Conservation (phyloP, 306 rosid genomes). For the Purshia tridentata region DNA sequence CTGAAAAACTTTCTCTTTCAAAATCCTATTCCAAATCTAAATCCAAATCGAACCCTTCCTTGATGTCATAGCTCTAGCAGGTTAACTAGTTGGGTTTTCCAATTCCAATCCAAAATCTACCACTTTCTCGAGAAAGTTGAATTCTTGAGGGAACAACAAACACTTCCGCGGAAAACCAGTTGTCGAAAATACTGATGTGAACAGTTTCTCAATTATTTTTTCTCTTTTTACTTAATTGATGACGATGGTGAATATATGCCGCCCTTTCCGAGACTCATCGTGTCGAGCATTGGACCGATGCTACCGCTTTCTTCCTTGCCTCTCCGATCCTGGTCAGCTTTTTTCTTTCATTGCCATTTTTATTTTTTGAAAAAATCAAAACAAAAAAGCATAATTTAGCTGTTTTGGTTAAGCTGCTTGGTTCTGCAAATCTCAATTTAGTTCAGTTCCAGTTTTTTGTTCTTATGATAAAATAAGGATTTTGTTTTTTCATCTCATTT, state of each 20-base stretch:
- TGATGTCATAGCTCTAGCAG: neutral
- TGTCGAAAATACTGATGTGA: constrained; percentile 25
- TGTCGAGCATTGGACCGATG: constrained; percentile 57
- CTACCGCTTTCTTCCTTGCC: constrained; percentile 57
- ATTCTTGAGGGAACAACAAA: neutral
- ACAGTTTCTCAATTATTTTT: neutral
- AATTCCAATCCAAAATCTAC: neutral
- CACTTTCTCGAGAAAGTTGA: constrained; percentile 2
- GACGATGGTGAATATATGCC: constrained; percentile 51
- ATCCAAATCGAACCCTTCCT: constrained; percentile 14
- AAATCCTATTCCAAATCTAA: constrained; percentile 1
- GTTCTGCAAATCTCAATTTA: neutral
- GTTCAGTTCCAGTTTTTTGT: constrained; percentile 7
- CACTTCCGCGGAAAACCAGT: neutral
- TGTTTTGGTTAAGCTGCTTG: constrained; percentile 9
- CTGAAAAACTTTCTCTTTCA: neutral
- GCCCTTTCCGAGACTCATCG: constrained; percentile 30
- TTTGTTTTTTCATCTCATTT: neutral
- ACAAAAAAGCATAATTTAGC: neutral
- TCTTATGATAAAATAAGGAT: neutral
- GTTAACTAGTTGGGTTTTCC: neutral
- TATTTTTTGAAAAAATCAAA: neutral
- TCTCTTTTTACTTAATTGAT: constrained; percentile 23
- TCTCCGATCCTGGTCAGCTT: constrained; percentile 73
- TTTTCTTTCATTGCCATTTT: neutral